Conservation (phyloP, 2,329 filamentous ascomycete species). For the Verticillium nubilum region DNA sequence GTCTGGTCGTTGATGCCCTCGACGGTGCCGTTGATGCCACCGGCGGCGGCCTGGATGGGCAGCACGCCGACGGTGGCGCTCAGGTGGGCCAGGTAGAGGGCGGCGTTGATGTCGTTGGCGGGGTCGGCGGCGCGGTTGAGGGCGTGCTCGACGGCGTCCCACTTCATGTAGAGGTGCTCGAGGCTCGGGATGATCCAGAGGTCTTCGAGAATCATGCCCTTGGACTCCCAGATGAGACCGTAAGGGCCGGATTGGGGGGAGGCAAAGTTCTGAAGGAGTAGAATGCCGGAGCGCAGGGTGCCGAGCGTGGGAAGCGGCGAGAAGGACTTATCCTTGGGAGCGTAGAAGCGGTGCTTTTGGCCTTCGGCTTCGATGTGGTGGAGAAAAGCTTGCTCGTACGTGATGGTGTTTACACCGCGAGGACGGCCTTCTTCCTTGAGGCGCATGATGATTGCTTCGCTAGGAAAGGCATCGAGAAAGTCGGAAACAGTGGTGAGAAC, state of each 20-base stretch:
- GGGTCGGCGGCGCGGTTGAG: slow-evolving; percentile 29
- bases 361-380: slow-evolving; percentile 28
- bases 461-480: slow-evolving; percentile 40
- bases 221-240: slow-evolving; percentile 38
- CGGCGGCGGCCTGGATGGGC: slow-evolving; percentile 44
- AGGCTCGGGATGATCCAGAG: slow-evolving; percentile 37
- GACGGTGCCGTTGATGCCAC: slow-evolving; percentile 33
- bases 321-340: background rate
- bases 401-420: slow-evolving; percentile 26
- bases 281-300: slow-evolving; percentile 36
- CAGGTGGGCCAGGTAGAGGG: slow-evolving; percentile 39
- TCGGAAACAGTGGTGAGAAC: slow-evolving; percentile 36
- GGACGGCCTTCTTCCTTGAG: slow-evolving; percentile 41
- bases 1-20: slow-evolving; percentile 46
- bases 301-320: slow-evolving; percentile 36
- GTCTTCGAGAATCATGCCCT: slow-evolving; percentile 41
- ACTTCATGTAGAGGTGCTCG: slow-evolving; percentile 39
- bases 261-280: slow-evolving; percentile 43
- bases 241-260: slow-evolving; percentile 21
- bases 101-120: slow-evolving; percentile 24
- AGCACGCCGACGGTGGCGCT: slow-evolving; percentile 42
- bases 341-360: slow-evolving; percentile 28
- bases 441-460: slow-evolving; percentile 42
- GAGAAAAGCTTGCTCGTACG: slow-evolving; percentile 42
- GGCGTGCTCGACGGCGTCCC: slow-evolving; percentile 34